A percentile compares a stretch with the other conserved stretches of the same genome.
Conservation (phyloP, 2,329 filamentous ascomycete species). For the Periconia macrospinosa region DNA sequence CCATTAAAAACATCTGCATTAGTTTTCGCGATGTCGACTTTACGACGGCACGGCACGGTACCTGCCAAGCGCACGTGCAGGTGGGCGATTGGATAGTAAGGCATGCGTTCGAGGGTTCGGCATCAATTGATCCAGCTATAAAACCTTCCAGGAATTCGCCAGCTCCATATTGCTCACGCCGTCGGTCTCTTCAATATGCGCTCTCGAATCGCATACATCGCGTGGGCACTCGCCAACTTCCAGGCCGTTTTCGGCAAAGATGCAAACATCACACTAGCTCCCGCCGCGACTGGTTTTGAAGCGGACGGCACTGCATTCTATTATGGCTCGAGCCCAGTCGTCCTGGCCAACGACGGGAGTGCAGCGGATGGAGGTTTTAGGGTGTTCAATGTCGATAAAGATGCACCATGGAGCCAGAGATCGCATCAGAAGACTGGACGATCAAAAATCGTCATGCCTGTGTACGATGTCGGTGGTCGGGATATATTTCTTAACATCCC, state of each 20-base stretch:
- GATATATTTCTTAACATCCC: slow-evolving; percentile 32
- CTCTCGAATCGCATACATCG: neutral
- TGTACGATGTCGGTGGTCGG: slow-evolving; percentile 24
- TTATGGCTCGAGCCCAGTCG: slow-evolving; percentile 20
- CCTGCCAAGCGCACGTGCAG: neutral
- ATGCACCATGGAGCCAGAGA: slow-evolving; percentile 11
- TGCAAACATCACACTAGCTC: slow-evolving; percentile 22
- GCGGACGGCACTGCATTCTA: slow-evolving; percentile 32
- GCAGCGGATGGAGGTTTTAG: slow-evolving; percentile 32
- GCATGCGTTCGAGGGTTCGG: neutral
- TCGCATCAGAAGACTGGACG: slow-evolving; percentile 26
- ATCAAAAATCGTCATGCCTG: slow-evolving; percentile 28
- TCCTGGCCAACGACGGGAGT: slow-evolving; percentile 32
- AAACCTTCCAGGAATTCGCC: neutral
- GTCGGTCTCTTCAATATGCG: neutral
- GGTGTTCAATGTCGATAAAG: slow-evolving; percentile 14
- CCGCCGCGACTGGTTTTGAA: slow-evolving; percentile 27
- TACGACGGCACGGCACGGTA: neutral
- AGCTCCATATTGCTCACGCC: neutral
- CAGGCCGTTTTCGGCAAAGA: slow-evolving; percentile 13
- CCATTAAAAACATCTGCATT: neutral
- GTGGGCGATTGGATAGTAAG: neutral
- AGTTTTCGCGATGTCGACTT: neutral
- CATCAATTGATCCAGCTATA: neutral
- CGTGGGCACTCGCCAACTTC: slow-evolving; percentile 9